phyloP scores from a whole-genome alignment of 2,329 filamentous ascomycete species.

The Akanthomyces muscarius region DNA sequence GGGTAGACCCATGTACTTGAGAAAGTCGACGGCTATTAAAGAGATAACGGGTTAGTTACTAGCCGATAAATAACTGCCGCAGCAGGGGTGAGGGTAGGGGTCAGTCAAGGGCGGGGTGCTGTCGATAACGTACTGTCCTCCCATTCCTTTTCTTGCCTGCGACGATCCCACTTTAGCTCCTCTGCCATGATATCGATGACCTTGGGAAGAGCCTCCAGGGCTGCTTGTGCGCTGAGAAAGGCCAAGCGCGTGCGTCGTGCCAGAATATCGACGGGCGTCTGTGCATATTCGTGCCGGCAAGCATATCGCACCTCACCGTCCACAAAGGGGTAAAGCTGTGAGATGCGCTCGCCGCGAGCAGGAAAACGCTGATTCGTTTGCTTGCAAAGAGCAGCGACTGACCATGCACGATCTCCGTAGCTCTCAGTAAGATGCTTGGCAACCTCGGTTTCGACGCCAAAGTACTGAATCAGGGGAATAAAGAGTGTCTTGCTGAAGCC shows the following conservation, averaged over 20 bases:
- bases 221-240: conserved; percentile 88
- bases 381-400: conserved; percentile 73
- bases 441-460: conserved; percentile 85
- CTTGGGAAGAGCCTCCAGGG: conserved; percentile 76
- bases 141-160: conserved; percentile 77
- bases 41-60: conserved; percentile 13
- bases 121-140: conserved; percentile 56
- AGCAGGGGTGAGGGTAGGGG: background rate
- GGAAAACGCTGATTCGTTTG: conserved; percentile 78
- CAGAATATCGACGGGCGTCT: conserved; percentile 84
- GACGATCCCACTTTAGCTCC: conserved; percentile 73
- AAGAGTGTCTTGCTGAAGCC: conserved; percentile 86
- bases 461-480: conserved; percentile 93
- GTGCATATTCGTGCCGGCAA: conserved; percentile 83
- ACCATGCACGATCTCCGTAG: conserved; percentile 92
- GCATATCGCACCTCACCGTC: conserved; percentile 90
- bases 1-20: conserved; percentile 64
- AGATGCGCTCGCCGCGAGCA: conserved; percentile 75
- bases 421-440: conserved; percentile 82
- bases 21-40: conserved; percentile 51
- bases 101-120: background rate
- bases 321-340: conserved; percentile 79
- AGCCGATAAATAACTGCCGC: background rate
- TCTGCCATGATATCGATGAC: conserved; percentile 87
- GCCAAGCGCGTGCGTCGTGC: conserved; percentile 79